Evolutionary conservation across 2,329 filamentous ascomycete species (phyloP).

Genomic region (Phaeosphaeriaceae sp.): DNA sequence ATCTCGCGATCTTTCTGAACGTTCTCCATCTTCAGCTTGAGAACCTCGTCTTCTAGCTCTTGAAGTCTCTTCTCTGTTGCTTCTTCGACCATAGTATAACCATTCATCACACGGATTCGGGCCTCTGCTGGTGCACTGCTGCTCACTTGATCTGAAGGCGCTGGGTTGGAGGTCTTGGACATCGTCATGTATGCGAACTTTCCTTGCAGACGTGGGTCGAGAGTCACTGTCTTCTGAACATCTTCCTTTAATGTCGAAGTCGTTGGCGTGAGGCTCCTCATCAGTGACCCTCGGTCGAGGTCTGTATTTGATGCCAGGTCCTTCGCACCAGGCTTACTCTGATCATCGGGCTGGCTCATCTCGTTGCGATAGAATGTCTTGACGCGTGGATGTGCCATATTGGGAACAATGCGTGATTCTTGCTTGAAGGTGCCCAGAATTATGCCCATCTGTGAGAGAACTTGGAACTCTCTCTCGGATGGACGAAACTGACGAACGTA

Average conservation of each 20-base stretch:
- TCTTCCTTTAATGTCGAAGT: neutral
- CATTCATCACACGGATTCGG: neutral
- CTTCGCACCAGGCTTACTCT: too few species aligned
- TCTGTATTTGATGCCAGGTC: neutral
- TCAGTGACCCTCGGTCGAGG: neutral
- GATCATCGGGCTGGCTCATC: too few species aligned
- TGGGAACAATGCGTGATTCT: too few species aligned
- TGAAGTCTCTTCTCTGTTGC: neutral
- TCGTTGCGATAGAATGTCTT: too few species aligned
- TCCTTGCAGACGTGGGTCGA: neutral
- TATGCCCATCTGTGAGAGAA: too few species aligned
- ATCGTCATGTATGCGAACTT: neutral
- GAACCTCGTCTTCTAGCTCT: conserved; percentile 4
- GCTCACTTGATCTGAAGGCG: neutral
- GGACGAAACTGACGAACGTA: too few species aligned
- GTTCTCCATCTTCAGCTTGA: conserved; percentile 3
- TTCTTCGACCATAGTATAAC: neutral
- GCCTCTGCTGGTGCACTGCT: neutral
- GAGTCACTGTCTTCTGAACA: neutral
- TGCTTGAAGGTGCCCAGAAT: too few species aligned
- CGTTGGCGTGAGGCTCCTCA: neutral
- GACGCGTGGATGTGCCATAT: too few species aligned
- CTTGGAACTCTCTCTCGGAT: too few species aligned
- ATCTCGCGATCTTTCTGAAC: conserved; percentile 4
- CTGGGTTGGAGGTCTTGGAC: neutral